These are phyloP conservation scores for Lentinula boryana DNA, from an alignment of 768 basidiomycete genomes.

Conservation along the genomic window DNA sequence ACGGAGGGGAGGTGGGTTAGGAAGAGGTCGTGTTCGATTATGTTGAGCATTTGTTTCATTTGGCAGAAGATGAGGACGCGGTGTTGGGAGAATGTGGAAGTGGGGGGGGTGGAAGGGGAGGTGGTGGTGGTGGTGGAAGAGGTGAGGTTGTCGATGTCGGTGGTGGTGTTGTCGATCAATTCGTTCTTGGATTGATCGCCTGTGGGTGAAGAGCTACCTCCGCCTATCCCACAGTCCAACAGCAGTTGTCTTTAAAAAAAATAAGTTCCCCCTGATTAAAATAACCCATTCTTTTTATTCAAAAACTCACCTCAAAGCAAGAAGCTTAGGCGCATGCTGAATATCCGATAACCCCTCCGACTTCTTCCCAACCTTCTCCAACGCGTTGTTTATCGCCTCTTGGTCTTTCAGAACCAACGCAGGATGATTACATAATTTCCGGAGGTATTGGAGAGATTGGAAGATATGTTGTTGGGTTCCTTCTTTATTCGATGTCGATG, in stretches of 20 bases:
- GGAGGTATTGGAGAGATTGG: conserved; percentile 93
- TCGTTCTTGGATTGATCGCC: conserved; percentile 65
- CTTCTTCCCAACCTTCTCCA: conserved; percentile 48
- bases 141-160: too few species aligned
- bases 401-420: conserved; percentile 80
- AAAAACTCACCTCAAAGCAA: conserved; percentile 77
- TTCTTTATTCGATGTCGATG: conserved; percentile 29
- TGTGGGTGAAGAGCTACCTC: conserved; percentile 25
- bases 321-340: conserved; percentile 88
- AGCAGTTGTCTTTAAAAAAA: conserved; percentile 71
- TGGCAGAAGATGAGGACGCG: conserved; percentile 99
- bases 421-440: conserved; percentile 98
- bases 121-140: too few species aligned
- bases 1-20: conserved; percentile 89
- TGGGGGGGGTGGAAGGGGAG: too few species aligned
- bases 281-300: too few species aligned
- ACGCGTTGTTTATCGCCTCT: conserved; percentile 49
- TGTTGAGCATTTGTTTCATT: conserved; percentile 98
- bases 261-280: not conserved
- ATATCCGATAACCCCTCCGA: conserved; percentile 61
- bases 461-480: conserved; percentile 83
- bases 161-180: conserved; percentile 50
- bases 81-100: conserved; percentile 88
- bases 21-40: conserved; percentile 94
- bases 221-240: conserved; percentile 90